Evolutionary conservation across 345 rosid genomes (phyloP).

Genomic region (Cardamine resedifolia): DNA sequence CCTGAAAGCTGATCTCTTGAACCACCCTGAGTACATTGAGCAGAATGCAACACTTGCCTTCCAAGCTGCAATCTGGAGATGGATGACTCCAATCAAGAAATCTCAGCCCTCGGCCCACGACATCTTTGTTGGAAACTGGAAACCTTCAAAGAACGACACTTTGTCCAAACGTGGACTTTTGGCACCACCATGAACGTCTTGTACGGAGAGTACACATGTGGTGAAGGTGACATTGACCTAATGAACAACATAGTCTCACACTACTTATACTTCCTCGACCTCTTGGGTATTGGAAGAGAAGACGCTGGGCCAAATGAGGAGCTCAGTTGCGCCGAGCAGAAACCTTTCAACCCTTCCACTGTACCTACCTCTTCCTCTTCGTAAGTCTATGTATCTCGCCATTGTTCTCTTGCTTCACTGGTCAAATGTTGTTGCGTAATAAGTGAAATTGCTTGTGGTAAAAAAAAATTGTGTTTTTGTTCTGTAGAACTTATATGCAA

Average conservation of each 20-base stretch:
- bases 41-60: conserved; percentile 83
- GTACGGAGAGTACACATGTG: conserved; percentile 64
- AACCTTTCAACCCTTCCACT: conserved; percentile 62
- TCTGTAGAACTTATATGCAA: conserved; percentile 30
- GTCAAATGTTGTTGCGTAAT: conserved; percentile 12
- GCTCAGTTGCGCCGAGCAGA: conserved; percentile 75
- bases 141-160: conserved; percentile 81
- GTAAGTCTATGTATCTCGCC: conserved; percentile 36
- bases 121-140: conserved; percentile 63
- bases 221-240: conserved; percentile 68
- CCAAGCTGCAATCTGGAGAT: conserved; percentile 75
- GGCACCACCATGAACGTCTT: conserved; percentile 75
- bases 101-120: conserved; percentile 74
- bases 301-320: conserved; percentile 67
- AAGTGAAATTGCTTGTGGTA: conserved; percentile 29
- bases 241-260: conserved; percentile 82
- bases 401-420: conserved; percentile 7
- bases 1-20: conserved; percentile 58
- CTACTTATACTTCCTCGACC: conserved; percentile 75
- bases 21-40: conserved; percentile 74
- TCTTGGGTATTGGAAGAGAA: conserved; percentile 79
- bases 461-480: conserved; percentile 7
- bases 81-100: conserved; percentile 78
- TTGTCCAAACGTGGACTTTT: conserved; percentile 64
- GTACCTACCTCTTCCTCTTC: conserved; percentile 44